Percentiles rank a stretch among this genome's conserved stretches.
These are phyloP conservation scores for Lodderomyces jiufengensis DNA, from an alignment of 1,139 yeast genomes.

Conservation along the genomic window DNA sequence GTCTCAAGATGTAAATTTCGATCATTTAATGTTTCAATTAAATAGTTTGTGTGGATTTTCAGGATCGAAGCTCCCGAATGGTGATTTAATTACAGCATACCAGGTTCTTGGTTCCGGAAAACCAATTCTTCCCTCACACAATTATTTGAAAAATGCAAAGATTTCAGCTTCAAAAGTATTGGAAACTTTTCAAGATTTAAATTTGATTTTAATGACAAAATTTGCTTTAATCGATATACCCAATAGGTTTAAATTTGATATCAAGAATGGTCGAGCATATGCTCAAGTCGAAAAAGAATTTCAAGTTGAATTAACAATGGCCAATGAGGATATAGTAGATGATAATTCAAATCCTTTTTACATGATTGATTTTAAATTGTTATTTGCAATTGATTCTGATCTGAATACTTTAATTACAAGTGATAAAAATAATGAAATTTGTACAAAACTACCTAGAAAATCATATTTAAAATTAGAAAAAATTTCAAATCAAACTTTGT, in stretches of 20 bases:
- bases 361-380: slow-evolving; percentile 71
- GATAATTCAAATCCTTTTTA: slow-evolving; percentile 52
- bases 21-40: slow-evolving; percentile 50
- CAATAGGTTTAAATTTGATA: slow-evolving; percentile 54
- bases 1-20: slow-evolving; percentile 67
- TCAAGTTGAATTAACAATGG: slow-evolving; percentile 22
- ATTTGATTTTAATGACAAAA: slow-evolving; percentile 69
- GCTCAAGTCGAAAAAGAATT: slow-evolving; percentile 66
- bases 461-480: slow-evolving; percentile 50
- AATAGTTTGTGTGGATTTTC: slow-evolving; percentile 61
- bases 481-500: slow-evolving; percentile 54
- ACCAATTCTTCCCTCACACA: slow-evolving; percentile 71
- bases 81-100: slow-evolving; percentile 81
- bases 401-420: slow-evolving; percentile 30
- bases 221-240: slow-evolving; percentile 72
- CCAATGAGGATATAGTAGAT: slow-evolving; percentile 44
- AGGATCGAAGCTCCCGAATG: slow-evolving; percentile 86
- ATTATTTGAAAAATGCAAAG: slow-evolving; percentile 48
- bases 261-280: slow-evolving; percentile 73
- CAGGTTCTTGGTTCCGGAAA: slow-evolving; percentile 78
- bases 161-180: slow-evolving; percentile 58
- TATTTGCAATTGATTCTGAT: slow-evolving; percentile 46
- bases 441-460: slow-evolving; percentile 30
- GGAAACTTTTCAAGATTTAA: slow-evolving; percentile 63
- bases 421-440: slow-evolving; percentile 18